These are phyloP conservation scores for Rosa lucieae DNA, from an alignment of 306 rosid species.

Conservation along the genomic window DNA sequence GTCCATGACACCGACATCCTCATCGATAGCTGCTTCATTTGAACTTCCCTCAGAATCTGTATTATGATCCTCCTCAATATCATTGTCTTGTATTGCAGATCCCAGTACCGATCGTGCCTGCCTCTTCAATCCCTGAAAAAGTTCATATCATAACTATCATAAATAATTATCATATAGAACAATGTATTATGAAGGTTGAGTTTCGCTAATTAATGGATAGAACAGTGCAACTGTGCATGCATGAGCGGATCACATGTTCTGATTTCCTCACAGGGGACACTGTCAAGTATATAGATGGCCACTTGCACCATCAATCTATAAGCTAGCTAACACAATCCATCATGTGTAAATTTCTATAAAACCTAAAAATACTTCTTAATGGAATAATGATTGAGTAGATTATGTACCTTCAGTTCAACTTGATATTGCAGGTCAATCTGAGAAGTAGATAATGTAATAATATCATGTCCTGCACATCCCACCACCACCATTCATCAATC, in stretches of 20 bases:
- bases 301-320: constrained; percentile 6
- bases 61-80: constrained; percentile 34
- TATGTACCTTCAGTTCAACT: constrained; percentile 39
- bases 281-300: constrained; percentile 6
- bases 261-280: constrained; percentile 21
- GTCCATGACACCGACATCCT: constrained; percentile 64
- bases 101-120: constrained; percentile 24
- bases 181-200: neutral
- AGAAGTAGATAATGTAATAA: constrained; percentile 13
- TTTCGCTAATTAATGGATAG: neutral
- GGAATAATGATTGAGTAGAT: neutral
- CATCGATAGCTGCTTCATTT: constrained; percentile 38
- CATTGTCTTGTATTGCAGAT: constrained; percentile 28
- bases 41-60: constrained; percentile 29
- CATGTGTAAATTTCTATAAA: neutral
- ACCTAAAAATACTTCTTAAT: neutral
- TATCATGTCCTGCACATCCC: constrained; percentile 37
- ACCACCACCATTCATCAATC: constrained; percentile 15
- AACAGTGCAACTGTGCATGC: constrained; percentile 5
- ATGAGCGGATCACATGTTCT: constrained; percentile 12
- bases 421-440: constrained; percentile 26
- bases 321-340: neutral
- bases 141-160: neutral
- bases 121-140: constrained; percentile 30
- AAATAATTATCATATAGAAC: neutral